phyloP scores from a whole-genome alignment of 2,329 filamentous ascomycete species.

The Botryotinia globosa region DNA sequence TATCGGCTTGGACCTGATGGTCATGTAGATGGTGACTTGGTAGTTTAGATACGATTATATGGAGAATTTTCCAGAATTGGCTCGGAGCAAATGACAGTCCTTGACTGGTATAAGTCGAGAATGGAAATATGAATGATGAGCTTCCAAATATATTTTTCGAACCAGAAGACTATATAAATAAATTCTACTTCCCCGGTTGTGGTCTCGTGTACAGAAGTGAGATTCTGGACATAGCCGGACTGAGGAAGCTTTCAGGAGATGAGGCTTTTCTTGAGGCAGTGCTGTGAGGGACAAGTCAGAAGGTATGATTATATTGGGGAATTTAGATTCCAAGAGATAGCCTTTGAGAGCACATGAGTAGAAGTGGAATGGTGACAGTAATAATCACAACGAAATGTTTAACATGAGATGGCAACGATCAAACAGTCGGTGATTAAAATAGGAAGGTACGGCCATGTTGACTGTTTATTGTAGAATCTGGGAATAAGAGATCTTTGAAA shows the following conservation, averaged over 20 bases:
- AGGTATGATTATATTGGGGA: not conserved
- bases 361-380: not conserved
- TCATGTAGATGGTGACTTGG: too few relatives aligned
- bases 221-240: not conserved
- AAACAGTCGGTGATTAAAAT: not conserved
- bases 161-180: not conserved
- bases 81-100: too few relatives aligned
- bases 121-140: too few relatives aligned
- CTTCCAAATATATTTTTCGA: accelerated
- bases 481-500: not conserved
- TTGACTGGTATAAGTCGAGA: too few relatives aligned
- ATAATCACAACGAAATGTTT: not conserved
- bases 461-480: not conserved
- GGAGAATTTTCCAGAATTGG: too few relatives aligned
- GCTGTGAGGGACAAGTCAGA: not conserved
- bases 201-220: not conserved
- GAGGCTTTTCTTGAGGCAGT: accelerated
- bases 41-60: too few relatives aligned
- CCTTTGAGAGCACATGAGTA: not conserved
- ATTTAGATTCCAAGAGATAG: not conserved
- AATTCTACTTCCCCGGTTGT: not conserved
- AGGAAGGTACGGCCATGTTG: not conserved
- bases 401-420: not conserved
- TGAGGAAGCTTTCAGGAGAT: not conserved
- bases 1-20: too few relatives aligned